Evolutionary conservation across 192 early-diverging fungal species (phyloP).

Genomic region (Coemansia sp.): DNA sequence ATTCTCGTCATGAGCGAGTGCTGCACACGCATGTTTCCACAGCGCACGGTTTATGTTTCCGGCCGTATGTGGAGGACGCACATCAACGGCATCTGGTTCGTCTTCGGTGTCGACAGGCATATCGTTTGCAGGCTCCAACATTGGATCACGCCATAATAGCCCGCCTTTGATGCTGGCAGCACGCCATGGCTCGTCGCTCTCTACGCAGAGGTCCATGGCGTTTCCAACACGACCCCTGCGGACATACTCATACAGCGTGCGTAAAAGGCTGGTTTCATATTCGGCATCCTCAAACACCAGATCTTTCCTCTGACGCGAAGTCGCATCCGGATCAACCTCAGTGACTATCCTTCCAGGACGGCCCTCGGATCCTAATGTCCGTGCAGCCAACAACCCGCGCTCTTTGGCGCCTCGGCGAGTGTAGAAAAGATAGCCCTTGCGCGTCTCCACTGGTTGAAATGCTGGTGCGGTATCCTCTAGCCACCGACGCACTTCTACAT

Average conservation of each 20-base stretch:
- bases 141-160: conserved; percentile 57
- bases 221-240: conserved; percentile 66
- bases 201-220: conserved; percentile 70
- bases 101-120: conserved; percentile 22
- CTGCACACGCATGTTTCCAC: conserved; percentile 51
- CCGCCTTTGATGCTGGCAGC: conserved; percentile 76
- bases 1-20: conserved; percentile 41
- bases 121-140: conserved; percentile 23
- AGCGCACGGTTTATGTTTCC: conserved; percentile 45
- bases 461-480: conserved; percentile 47
- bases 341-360: conserved; percentile 16
- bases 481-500: conserved; percentile 49
- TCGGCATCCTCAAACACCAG: conserved; percentile 39
- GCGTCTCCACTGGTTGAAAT: conserved; percentile 52
- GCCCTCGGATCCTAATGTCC: not conserved
- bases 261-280: conserved; percentile 59
- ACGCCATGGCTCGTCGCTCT: conserved; percentile 75
- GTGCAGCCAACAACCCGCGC: conserved; percentile 7
- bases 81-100: conserved; percentile 5
- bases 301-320: conserved; percentile 36
- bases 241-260: conserved; percentile 74
- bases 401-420: conserved; percentile 42
- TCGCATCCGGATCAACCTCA: conserved; percentile 39
- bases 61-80: conserved; percentile 32
- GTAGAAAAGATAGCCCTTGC: conserved; percentile 56